Evolutionary conservation across 1,284 basidiomycete species (phyloP), one percentile per base, ranked within the genome.

Genomic region (Cutaneotrichosporon sp.): DNA sequence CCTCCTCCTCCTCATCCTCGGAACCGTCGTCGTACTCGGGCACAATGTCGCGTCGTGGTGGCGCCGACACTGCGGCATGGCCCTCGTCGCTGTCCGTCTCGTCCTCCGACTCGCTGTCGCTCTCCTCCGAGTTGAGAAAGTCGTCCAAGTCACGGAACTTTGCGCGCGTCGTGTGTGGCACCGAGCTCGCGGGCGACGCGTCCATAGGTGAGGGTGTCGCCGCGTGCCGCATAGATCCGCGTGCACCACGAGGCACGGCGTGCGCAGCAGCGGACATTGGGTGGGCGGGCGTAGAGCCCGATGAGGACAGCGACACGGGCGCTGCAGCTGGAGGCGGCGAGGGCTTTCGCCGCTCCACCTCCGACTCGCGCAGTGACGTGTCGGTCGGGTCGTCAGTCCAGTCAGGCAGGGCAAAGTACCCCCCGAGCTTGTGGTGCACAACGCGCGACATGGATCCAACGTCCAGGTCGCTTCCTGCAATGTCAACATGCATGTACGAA

Each of bases 361-460:
- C 73, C 2, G 71, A 68, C 52, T 78, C 77, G 38, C 77, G 68
- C 12, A 78, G 55, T 2, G 69, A 67, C 8, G 73, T 58, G 57
- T 77, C 77, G 14, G 76, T 77, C 8, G 76, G 76, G 55, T 77
- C 75, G 50, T 77, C 73, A 4, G 72, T 73, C 77, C 77, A 78
- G 23, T 70, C 70, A 10, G 71, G 72, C 17, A 75, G 60, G 4
- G 52, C 58, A 34, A 60, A 60, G 56, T 75, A 76, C 1, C 63
- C 65, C 7, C 58, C 53, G 45, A 76, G 50, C 47, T 60, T 63
- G 51, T 65, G 67, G 7, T 58, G 45, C 1, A 61, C 58, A 10
- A 71, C 51, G 15, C 70, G 63, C 0, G 73, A 74, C 56, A 75
- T 56, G 5, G 70, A 67, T 13, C 69, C 74, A 20, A 75, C 63